Evolutionary conservation across 192 early-diverging fungal genomes (phyloP), one percentile per base, ranked within the genome.

Genomic region (Haplosporangium gracile): DNA sequence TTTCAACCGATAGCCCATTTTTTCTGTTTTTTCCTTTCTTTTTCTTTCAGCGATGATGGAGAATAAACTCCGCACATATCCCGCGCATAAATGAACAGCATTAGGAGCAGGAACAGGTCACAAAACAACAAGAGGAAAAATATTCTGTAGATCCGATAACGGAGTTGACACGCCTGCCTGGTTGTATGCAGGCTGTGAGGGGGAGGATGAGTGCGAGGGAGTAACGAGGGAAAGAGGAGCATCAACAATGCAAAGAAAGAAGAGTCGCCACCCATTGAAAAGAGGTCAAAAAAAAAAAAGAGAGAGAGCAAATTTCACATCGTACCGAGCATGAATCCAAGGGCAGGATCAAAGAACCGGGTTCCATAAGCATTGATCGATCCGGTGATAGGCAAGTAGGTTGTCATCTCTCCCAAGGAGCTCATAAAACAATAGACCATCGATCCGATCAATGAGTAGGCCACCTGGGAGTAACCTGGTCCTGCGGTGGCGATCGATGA

Each of bases 371-470:
- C 93, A 73, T 94, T 95, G 75, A 97, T 96, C 16, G 93, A 92
- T 49, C 96, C 97, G 4, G 95, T 91, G 1, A 96, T 93, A 15
- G 97, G 97, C 29, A 98, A 90, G 42, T 92, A 93, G 0, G 96
- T 94, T 0, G 96, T 94, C 94, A 98, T 95, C 82, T 98, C 97
- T 51, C 95, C 97, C 65, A 98, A 88, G 49, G 92, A 94, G 32
- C 92, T 93, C 89, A 94, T 93, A 65, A 95, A 90, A 51, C 93
- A 95, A 74, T 89, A 94, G 4, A 95, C 92, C 92, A 94, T 94
- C 1, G 91, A 88, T 60, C 94, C 94, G 34, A 95, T 95, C 18
- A 93, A 76, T 11, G 83, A 55, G 80, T 95, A 98, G 24, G 96
- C 95, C 11, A 96, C 68, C 75, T 96, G 88, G 7, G 94, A 90